phyloP scores from a whole-genome alignment of 1,284 basidiomycete genomes.

The Heimioporus punctisporus region DNA sequence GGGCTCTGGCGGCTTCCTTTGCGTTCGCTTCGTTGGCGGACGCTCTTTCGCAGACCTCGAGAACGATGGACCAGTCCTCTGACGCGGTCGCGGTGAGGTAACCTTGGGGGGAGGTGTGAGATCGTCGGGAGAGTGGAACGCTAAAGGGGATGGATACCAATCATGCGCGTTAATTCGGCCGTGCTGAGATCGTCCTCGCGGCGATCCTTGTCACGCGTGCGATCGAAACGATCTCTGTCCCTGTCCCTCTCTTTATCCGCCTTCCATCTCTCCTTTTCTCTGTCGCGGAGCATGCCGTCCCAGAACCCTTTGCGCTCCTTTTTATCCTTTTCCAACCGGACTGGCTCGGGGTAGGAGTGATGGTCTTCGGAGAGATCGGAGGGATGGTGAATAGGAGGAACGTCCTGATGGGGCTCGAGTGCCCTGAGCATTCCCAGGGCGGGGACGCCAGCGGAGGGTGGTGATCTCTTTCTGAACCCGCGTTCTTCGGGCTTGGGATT shows the following conservation, averaged over 20 bases:
- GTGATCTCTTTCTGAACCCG: conserved; percentile 34
- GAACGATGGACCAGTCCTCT: conserved; percentile 77
- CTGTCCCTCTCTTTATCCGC: conserved; percentile 29
- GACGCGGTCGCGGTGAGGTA: conserved; percentile 74
- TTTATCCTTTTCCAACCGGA: conserved; percentile 36
- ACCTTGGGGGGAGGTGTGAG: conserved; percentile 40
- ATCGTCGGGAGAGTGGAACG: neutral
- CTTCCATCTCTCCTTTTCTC: conserved; percentile 33
- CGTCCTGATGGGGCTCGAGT: conserved; percentile 50
- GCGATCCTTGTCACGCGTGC: conserved; percentile 29
- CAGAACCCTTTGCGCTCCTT: conserved; percentile 55
- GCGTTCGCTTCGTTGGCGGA: conserved; percentile 66
- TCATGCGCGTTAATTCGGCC: conserved; percentile 67
- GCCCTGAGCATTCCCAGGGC: conserved; percentile 60
- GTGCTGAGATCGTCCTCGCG: conserved; percentile 44
- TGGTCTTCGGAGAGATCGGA: conserved; percentile 30
- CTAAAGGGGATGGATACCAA: conserved; percentile 45
- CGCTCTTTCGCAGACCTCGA: conserved; percentile 78
- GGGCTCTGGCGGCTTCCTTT: conserved; percentile 73
- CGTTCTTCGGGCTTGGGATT: conserved; percentile 22
- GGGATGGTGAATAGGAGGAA: conserved; percentile 19
- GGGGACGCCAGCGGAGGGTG: conserved; percentile 26
- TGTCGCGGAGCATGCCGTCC: conserved; percentile 43
- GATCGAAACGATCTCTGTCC: conserved; percentile 27
- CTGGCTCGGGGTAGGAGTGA: conserved; percentile 29